Percentiles rank a stretch among this genome's conserved stretches.
Evolutionary conservation across 2,329 filamentous ascomycete species (phyloP).

Genomic region (Lojkania enalia): DNA sequence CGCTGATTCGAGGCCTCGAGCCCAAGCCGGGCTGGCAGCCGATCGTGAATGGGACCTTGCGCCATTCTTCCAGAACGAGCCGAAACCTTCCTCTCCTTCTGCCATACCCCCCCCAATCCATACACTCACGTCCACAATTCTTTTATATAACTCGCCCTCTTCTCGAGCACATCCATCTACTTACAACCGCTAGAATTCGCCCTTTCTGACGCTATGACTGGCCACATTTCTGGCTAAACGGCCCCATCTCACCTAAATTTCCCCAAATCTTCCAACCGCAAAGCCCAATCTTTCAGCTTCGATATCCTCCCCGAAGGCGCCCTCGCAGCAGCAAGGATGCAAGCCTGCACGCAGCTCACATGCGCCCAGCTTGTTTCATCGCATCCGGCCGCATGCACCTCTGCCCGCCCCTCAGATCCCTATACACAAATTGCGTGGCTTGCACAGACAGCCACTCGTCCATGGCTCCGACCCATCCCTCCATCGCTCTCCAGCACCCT

Average conservation of each 20-base stretch:
- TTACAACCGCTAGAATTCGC: too few species aligned
- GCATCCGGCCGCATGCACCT: not conserved
- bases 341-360: too few species aligned
- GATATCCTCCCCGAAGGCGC: too few species aligned
- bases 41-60: not conserved
- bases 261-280: too few species aligned
- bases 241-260: not conserved
- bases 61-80: not conserved
- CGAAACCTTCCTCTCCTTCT: not conserved
- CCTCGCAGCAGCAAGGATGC: too few species aligned
- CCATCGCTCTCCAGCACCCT: not conserved
- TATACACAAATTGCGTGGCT: conserved; percentile 17
- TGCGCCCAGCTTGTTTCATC: too few species aligned
- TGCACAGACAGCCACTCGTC: conserved; percentile 18
- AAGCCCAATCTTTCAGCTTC: too few species aligned
- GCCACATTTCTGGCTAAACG: not conserved
- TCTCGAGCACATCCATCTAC: too few species aligned
- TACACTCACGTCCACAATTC: not conserved
- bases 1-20: not conserved
- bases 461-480: conserved; percentile 22
- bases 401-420: conserved; percentile 1
- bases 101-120: not conserved
- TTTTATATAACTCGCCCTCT: too few species aligned
- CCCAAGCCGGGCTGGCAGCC: not conserved
- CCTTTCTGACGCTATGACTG: too few species aligned